Evolutionary conservation across 768 basidiomycete species (phyloP).

Genomic region (Wakefieldia striispora): DNA sequence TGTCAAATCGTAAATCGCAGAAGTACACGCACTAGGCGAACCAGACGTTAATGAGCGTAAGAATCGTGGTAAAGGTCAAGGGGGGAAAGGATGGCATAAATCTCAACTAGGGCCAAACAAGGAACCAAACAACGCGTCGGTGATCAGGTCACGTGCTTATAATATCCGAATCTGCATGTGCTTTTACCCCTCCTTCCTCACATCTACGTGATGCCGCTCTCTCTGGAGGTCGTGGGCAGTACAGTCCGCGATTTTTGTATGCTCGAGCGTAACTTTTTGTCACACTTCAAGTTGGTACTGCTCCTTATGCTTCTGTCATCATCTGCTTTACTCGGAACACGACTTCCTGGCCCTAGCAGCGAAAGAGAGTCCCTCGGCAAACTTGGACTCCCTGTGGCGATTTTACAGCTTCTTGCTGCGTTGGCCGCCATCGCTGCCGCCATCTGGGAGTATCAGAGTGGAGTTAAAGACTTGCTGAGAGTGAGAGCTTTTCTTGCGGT

Average conservation of each 20-base stretch:
- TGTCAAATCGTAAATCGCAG: slow-evolving; percentile 27
- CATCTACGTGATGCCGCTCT: slow-evolving; percentile 18
- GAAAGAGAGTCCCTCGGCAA: slow-evolving; percentile 23
- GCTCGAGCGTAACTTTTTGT: slow-evolving; percentile 73
- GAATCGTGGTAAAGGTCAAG: slow-evolving; percentile 9
- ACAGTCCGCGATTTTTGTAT: slow-evolving; percentile 74
- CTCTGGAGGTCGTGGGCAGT: slow-evolving; percentile 51
- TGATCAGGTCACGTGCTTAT: slow-evolving; percentile 14
- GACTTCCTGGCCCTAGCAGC: slow-evolving; percentile 46
- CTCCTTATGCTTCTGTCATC: slow-evolving; percentile 62
- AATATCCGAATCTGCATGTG: slow-evolving; percentile 15
- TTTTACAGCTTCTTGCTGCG: slow-evolving; percentile 52
- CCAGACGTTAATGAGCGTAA: slow-evolving; percentile 29
- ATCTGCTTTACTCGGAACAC: slow-evolving; percentile 59
- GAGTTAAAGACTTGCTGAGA: slow-evolving; percentile 53
- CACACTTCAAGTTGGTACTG: slow-evolving; percentile 65
- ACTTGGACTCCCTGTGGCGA: slow-evolving; percentile 47
- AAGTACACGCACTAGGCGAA: slow-evolving; percentile 18
- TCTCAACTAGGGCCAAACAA: slow-evolving; percentile 45
- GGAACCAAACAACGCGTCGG: slow-evolving; percentile 31
- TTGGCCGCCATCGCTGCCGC: slow-evolving; percentile 55
- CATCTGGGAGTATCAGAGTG: slow-evolving; percentile 63
- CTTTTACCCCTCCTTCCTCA: too few species aligned
- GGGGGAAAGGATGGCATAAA: slow-evolving; percentile 4
- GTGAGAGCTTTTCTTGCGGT: slow-evolving; percentile 59